phyloP scores from a whole-genome alignment of 108 stramenopile species.

The Skeletonema potamos region DNA sequence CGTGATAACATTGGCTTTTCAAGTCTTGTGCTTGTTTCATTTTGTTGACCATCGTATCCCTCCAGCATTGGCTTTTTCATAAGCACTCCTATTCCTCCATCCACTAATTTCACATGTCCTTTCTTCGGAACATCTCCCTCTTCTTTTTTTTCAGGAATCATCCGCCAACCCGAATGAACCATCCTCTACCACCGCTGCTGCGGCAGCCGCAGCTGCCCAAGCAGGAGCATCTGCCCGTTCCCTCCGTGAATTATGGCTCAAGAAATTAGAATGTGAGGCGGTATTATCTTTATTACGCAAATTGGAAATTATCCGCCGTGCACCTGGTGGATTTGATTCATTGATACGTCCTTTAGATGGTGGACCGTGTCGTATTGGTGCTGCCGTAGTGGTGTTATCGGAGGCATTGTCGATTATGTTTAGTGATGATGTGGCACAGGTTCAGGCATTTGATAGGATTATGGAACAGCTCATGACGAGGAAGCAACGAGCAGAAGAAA shows the following conservation, averaged over 20 bases:
- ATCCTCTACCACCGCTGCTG: conserved; percentile 15
- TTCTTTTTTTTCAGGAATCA: neutral
- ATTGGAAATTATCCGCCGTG: conserved; percentile 81
- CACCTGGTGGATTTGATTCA: conserved; percentile 73
- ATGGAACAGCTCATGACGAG: conserved; percentile 83
- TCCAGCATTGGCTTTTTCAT: neutral
- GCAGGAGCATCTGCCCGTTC: conserved; percentile 62
- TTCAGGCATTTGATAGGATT: conserved; percentile 73
- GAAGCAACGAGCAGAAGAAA: conserved; percentile 84
- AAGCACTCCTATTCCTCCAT: neutral
- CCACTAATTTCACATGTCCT: neutral
- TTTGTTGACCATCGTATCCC: too few relatives aligned
- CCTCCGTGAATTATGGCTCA: conserved; percentile 86
- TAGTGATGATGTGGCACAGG: conserved; percentile 71
- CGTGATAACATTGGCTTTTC: too few relatives aligned
- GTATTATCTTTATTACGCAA: conserved; percentile 70
- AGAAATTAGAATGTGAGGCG: conserved; percentile 86
- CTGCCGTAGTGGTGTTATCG: conserved; percentile 62
- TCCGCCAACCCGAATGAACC: conserved; percentile 49
- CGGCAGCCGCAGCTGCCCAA: conserved; percentile 17
- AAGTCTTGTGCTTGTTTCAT: too few relatives aligned
- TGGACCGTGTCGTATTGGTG: conserved; percentile 71
- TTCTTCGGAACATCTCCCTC: neutral
- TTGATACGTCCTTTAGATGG: conserved; percentile 37
- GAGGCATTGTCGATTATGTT: conserved; percentile 78